phyloP scores from a whole-genome alignment of 441 rosid species.

The Euphorbia schlechtendalii region DNA sequence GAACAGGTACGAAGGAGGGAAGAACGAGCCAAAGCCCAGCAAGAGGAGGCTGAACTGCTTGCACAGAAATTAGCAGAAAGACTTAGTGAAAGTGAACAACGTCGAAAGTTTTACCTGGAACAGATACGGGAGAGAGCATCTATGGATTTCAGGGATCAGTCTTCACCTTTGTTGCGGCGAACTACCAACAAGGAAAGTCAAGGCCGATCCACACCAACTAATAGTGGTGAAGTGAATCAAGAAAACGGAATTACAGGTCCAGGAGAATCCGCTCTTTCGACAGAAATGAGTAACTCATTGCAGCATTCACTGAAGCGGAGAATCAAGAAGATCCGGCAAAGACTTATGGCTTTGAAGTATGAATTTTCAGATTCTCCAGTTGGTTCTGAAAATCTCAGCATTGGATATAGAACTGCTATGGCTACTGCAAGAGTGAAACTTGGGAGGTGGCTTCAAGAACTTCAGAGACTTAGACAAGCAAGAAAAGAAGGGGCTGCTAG shows the following conservation, averaged over 20 bases:
- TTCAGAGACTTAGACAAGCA: conserved; percentile 73
- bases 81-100: conserved; percentile 74
- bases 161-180: conserved; percentile 65
- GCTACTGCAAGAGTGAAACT: conserved; percentile 73
- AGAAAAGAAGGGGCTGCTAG: conserved; percentile 80
- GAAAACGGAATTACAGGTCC: conserved; percentile 30
- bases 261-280: conserved; percentile 29
- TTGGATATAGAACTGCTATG: conserved; percentile 63
- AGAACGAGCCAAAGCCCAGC: conserved; percentile 78
- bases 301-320: conserved; percentile 58
- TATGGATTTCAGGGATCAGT: conserved; percentile 78
- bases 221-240: conserved; percentile 41
- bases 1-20: conserved; percentile 75
- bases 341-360: conserved; percentile 73
- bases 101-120: conserved; percentile 68
- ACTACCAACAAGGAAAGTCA: conserved; percentile 52
- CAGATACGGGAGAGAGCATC: conserved; percentile 84
- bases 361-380: conserved; percentile 47
- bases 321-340: conserved; percentile 66
- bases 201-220: conserved; percentile 44
- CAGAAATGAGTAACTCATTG: conserved; percentile 34
- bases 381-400: conserved; percentile 49
- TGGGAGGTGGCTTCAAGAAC: conserved; percentile 87
- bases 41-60: conserved; percentile 79
- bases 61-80: conserved; percentile 77